A percentile compares a stretch with the other conserved stretches of the same genome.
phyloP scores from a whole-genome alignment of 352 stramenopile species.

The Pythium guiyangense region DNA sequence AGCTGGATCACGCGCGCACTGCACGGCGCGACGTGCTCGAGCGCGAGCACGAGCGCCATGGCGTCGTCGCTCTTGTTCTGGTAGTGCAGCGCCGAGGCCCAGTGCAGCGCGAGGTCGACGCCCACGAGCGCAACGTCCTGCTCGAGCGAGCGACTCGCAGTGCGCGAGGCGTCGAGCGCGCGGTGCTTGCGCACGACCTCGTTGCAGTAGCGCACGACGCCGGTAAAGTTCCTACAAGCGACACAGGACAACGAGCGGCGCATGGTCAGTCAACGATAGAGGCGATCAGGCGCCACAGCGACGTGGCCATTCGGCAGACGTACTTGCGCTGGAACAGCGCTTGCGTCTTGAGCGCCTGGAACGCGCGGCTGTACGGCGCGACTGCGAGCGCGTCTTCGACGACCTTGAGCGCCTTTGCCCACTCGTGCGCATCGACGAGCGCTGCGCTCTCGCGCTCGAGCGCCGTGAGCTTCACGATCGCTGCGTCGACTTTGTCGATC shows the following conservation, averaged over 20 bases:
- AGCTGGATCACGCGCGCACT: conserved; percentile 69
- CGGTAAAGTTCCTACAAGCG: conserved; percentile 39
- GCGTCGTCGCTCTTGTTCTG: conserved; percentile 65
- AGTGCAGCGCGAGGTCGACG: conserved; percentile 58
- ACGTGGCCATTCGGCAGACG: background rate
- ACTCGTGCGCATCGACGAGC: conserved; percentile 44
- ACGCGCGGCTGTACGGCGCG: conserved; percentile 38
- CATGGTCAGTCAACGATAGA: too few species aligned
- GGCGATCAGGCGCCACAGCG: too few species aligned
- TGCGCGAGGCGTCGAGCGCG: conserved; percentile 4
- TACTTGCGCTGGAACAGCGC: conserved; percentile 69
- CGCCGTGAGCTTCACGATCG: conserved; percentile 40
- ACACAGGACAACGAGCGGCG: too few species aligned
- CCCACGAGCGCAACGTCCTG: conserved; percentile 46
- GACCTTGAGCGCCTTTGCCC: conserved; percentile 35
- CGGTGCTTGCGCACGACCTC: conserved; percentile 53
- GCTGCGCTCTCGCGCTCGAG: conserved; percentile 57
- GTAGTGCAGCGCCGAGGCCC: conserved; percentile 63
- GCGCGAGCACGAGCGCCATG: conserved; percentile 38
- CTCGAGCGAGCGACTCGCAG: conserved; percentile 9
- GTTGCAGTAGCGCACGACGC: conserved; percentile 45
- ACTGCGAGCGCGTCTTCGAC: conserved; percentile 47
- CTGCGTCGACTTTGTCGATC: conserved; percentile 50
- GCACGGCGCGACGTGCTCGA: conserved; percentile 61
- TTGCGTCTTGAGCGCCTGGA: conserved; percentile 63